phyloP scores from a whole-genome alignment of 2,329 filamentous ascomycete genomes.

The Cadophora sp. region DNA sequence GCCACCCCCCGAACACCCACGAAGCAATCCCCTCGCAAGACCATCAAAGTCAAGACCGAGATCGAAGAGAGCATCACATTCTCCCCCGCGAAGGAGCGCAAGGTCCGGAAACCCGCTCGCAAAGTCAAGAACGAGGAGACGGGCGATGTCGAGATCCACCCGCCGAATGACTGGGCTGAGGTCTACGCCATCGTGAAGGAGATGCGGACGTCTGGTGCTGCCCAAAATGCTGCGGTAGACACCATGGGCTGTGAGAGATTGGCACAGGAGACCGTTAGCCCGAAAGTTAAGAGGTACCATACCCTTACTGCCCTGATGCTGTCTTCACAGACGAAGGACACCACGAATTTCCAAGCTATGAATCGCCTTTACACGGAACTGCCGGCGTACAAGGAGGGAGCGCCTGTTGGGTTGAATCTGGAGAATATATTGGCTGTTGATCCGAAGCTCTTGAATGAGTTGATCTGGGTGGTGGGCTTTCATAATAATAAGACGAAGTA shows the following conservation, averaged over 20 bases:
- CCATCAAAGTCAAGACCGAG: constrained; percentile 51
- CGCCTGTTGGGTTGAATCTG: constrained; percentile 60
- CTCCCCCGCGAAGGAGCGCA: constrained; percentile 44
- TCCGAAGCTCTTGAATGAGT: constrained; percentile 63
- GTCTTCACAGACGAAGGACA: constrained; percentile 77
- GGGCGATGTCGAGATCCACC: constrained; percentile 51
- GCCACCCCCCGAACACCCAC: constrained; percentile 43
- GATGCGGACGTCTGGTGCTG: constrained; percentile 69
- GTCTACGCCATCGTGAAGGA: constrained; percentile 79
- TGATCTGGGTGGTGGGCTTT: constrained; percentile 74
- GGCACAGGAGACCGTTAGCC: constrained; percentile 58
- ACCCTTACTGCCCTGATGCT: constrained; percentile 75
- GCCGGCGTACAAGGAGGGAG: constrained; percentile 47
- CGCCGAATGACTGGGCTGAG: constrained; percentile 82
- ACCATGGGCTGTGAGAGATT: constrained; percentile 95
- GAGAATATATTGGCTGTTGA: constrained; percentile 67
- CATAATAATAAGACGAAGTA: constrained; percentile 79
- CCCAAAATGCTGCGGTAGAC: constrained; percentile 85
- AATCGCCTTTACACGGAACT: constrained; percentile 68
- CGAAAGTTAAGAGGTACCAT: constrained; percentile 68
- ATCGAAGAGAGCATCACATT: constrained; percentile 41
- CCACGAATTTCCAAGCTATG: constrained; percentile 73
- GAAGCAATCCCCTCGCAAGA: constrained; percentile 37
- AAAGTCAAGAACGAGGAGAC: constrained; percentile 51
- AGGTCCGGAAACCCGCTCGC: constrained; percentile 56